A percentile compares a stretch with the other conserved stretches of the same genome.
Evolutionary conservation across 108 stramenopile genomes (phyloP).

Genomic region (Ochromonas danica): DNA sequence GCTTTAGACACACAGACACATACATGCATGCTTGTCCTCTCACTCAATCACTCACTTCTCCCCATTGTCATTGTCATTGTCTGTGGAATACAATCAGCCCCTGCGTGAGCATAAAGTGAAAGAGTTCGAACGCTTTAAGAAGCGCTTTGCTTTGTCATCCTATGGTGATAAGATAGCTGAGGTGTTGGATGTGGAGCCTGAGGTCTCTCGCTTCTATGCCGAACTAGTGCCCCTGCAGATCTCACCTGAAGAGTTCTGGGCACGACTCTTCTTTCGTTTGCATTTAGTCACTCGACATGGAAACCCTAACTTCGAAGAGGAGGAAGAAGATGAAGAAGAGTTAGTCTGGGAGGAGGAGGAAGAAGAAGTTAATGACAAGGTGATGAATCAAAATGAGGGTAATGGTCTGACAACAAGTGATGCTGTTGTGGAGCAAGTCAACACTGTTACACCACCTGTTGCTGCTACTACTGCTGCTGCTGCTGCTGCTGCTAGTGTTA

Average conservation of each 20-base stretch:
- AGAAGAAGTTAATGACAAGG: neutral
- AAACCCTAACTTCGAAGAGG: conserved; percentile 18
- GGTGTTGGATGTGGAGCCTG: conserved; percentile 21
- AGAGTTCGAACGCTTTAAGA: conserved; percentile 25
- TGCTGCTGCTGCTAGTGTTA: too few relatives aligned
- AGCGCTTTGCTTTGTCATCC: neutral
- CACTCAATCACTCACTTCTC: too few relatives aligned
- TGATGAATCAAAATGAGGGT: neutral
- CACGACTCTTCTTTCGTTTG: conserved; percentile 21
- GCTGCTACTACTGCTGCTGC: neutral
- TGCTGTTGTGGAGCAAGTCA: neutral
- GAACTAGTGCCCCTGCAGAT: conserved; percentile 32
- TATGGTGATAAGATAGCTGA: neutral
- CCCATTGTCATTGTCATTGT: too few relatives aligned
- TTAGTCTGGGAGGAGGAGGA: conserved; percentile 13
- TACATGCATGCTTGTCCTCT: too few relatives aligned
- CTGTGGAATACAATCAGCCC: neutral
- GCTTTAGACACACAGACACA: too few relatives aligned
- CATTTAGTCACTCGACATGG: neutral
- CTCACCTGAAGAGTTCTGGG: conserved; percentile 31
- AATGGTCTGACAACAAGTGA: neutral
- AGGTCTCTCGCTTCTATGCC: conserved; percentile 31
- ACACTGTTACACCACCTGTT: neutral
- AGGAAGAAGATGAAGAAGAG: conserved; percentile 28
- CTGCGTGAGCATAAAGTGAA: neutral